Percentiles rank a stretch among this genome's conserved stretches.
These are phyloP conservation scores for Fusarium hainanense DNA, from an alignment of 2,329 filamentous ascomycete species.

Conservation along the genomic window DNA sequence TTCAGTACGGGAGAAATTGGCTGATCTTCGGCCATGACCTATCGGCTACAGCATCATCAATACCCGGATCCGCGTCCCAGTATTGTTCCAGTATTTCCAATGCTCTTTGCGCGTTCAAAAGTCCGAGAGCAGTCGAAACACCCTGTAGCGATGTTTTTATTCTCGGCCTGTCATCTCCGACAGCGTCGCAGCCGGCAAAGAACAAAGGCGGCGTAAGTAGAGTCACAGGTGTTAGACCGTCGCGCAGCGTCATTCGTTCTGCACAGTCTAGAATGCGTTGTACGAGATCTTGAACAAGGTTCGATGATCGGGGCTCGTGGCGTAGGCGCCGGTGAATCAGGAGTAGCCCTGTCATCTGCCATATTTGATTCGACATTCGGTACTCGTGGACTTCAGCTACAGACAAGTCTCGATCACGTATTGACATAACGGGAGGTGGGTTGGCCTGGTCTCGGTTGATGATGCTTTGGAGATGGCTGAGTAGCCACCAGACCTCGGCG, in stretches of 20 bases:
- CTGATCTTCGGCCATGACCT: constrained; percentile 21
- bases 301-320: constrained; percentile 16
- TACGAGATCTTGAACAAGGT: constrained; percentile 18
- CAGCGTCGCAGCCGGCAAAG: constrained; percentile 30
- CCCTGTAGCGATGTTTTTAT: constrained; percentile 27
- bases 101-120: constrained; percentile 28
- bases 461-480: constrained; percentile 23
- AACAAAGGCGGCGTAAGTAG: constrained; percentile 29
- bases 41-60: constrained; percentile 28
- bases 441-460: constrained; percentile 20
- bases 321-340: constrained; percentile 31
- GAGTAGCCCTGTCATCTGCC: constrained; percentile 30
- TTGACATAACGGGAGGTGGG: constrained; percentile 29
- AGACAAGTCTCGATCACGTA: constrained; percentile 10
- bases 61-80: constrained; percentile 18
- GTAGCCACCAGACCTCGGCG: constrained; percentile 20
- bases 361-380: constrained; percentile 32
- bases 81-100: constrained; percentile 30
- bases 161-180: constrained; percentile 17
- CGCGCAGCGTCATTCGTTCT: constrained; percentile 27
- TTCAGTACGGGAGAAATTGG: constrained; percentile 28
- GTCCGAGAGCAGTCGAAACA: constrained; percentile 22
- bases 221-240: constrained; percentile 30
- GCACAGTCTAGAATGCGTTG: constrained; percentile 6
- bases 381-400: constrained; percentile 29